phyloP scores from a whole-genome alignment of 169 alveolate genomes.

The Plasmodium gallinaceum region DNA sequence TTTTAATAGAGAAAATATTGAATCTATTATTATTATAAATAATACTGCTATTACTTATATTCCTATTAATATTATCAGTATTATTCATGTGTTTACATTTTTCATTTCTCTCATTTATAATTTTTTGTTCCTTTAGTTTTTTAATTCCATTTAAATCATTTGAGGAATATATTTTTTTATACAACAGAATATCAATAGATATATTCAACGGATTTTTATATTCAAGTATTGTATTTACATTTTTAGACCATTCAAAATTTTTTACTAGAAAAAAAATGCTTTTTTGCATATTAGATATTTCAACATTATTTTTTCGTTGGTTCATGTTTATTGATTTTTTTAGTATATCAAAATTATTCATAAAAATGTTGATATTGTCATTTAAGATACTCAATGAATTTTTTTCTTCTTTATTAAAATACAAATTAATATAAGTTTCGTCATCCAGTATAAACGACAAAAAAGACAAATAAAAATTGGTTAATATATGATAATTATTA shows the following conservation, averaged over 20 bases:
- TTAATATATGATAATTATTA: constrained; percentile 21
- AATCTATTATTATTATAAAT: too few relatives aligned
- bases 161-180: background rate
- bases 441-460: constrained; percentile 56
- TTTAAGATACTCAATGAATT: constrained; percentile 36
- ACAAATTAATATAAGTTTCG: constrained; percentile 14
- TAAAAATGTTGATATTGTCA: constrained; percentile 11
- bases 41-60: too few relatives aligned
- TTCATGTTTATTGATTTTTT: constrained; percentile 56
- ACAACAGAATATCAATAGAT: constrained; percentile 70
- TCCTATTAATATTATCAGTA: background rate
- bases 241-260: constrained; percentile 2
- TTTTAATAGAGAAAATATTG: too few relatives aligned
- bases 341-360: constrained; percentile 5
- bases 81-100: background rate
- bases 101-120: too few relatives aligned
- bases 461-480: constrained; percentile 67
- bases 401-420: constrained; percentile 66
- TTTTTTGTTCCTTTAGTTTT: too few relatives aligned
- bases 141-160: too few relatives aligned
- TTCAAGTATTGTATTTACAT: constrained; percentile 25
- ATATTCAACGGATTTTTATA: constrained; percentile 34
- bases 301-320: constrained; percentile 58
- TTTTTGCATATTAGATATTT: constrained; percentile 54
- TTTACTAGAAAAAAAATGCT: constrained; percentile 23